Evolutionary conservation across 192 early-diverging fungal species (phyloP).

Genomic region (Entomortierella lignicola): DNA sequence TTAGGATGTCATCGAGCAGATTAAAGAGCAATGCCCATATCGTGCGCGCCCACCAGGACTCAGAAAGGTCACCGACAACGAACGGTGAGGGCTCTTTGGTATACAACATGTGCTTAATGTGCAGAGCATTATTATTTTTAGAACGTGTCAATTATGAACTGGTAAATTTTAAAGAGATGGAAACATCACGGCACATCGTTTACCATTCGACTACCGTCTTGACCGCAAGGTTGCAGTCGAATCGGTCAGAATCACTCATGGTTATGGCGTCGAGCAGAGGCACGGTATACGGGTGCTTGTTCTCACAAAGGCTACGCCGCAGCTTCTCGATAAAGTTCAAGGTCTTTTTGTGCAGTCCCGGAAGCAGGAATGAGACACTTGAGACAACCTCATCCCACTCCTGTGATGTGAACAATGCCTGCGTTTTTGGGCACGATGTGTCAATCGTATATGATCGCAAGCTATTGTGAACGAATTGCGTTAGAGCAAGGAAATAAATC

Average conservation of each 20-base stretch:
- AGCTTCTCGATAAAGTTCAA: constrained; percentile 2
- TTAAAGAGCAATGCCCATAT: constrained; percentile 26
- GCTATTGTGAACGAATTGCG: constrained; percentile 2
- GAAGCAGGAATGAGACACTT: constrained; percentile 13
- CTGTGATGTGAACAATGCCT: constrained; percentile 13
- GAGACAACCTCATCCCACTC: constrained; percentile 30
- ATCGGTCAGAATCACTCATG: background rate
- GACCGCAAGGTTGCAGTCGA: background rate
- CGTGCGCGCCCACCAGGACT: constrained; percentile 40
- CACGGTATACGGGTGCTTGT: background rate
- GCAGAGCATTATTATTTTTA: background rate
- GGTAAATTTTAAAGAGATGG: background rate
- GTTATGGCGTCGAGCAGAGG: background rate
- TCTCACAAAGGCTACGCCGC: background rate
- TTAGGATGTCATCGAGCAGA: constrained; percentile 29
- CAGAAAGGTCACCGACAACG: constrained; percentile 31
- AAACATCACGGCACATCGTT: background rate
- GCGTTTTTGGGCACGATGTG: constrained; percentile 21
- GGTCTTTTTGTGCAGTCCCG: constrained; percentile 17
- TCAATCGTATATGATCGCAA: constrained; percentile 36
- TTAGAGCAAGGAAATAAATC: background rate
- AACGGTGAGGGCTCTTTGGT: constrained; percentile 34
- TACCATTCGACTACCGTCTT: background rate
- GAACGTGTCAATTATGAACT: background rate
- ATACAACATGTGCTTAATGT: constrained; percentile 12